Evolutionary conservation across 441 rosid species (phyloP).

Genomic region (Populus hybrid): DNA sequence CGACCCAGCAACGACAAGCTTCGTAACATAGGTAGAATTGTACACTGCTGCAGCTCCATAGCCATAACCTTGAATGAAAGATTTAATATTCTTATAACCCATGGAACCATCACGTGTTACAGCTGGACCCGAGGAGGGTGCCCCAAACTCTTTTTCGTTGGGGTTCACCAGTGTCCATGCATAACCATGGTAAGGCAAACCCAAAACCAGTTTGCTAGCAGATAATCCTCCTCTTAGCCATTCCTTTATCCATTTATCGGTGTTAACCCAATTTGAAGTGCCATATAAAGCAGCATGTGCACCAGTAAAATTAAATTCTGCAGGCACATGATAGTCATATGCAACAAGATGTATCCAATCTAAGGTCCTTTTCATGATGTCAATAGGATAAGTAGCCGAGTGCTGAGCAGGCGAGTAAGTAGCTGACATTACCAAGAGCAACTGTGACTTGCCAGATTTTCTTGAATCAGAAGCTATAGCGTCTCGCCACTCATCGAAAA

Average conservation of each 20-base stretch:
- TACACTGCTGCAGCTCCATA: conserved; percentile 34
- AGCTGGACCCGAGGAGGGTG: conserved; percentile 36
- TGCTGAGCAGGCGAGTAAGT: too few species aligned
- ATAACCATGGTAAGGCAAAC: conserved; percentile 53
- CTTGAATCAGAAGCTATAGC: too few species aligned
- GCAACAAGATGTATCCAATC: too few species aligned
- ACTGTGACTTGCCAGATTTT: too few species aligned
- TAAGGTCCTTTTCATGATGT: too few species aligned
- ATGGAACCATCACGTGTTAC: conserved; percentile 33
- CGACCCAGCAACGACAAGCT: conserved; percentile 23
- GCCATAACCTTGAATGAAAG: conserved; percentile 30
- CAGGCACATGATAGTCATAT: too few species aligned
- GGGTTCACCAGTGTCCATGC: conserved; percentile 38
- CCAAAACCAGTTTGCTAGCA: conserved; percentile 36
- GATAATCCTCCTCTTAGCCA: conserved; percentile 36
- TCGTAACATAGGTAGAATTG: conserved; percentile 41
- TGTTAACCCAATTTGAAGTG: conserved; percentile 23
- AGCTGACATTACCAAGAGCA: too few species aligned
- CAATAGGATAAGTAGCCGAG: too few species aligned
- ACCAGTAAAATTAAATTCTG: conserved; percentile 16
- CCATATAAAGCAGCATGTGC: conserved; percentile 41
- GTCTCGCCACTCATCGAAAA: too few species aligned
- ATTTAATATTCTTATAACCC: conserved; percentile 29
- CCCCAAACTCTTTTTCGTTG: conserved; percentile 22
- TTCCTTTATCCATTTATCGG: conserved; percentile 38